These are phyloP conservation scores for Pholiota molesta DNA, from an alignment of 768 basidiomycete genomes.

Conservation along the genomic window DNA sequence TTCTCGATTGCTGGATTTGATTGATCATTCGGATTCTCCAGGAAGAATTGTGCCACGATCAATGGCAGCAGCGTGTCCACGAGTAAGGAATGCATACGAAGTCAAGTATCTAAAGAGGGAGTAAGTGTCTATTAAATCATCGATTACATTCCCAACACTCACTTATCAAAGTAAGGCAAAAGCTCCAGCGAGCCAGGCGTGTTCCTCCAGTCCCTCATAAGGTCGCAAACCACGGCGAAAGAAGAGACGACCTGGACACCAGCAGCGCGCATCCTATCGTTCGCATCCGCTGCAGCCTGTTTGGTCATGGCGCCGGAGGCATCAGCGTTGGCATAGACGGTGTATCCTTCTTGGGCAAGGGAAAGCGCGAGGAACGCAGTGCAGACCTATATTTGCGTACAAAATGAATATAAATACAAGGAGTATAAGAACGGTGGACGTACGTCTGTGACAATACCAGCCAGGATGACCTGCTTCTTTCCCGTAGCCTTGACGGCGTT, in stretches of 20 bases:
- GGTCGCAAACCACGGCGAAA: constrained; percentile 46
- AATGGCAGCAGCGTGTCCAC: constrained; percentile 30
- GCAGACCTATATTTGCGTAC: constrained; percentile 39
- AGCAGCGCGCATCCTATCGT: constrained; percentile 49
- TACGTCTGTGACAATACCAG: constrained; percentile 54
- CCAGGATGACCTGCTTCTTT: constrained; percentile 52
- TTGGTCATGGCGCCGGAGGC: constrained; percentile 45
- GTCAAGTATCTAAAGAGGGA: constrained; percentile 24
- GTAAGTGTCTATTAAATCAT: neutral
- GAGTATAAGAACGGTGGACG: constrained; percentile 15
- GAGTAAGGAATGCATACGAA: constrained; percentile 29
- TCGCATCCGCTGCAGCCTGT: constrained; percentile 45
- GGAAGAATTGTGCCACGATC: constrained; percentile 22
- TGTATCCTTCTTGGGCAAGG: constrained; percentile 46
- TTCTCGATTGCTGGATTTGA: neutral
- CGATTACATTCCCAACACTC: constrained; percentile 15
- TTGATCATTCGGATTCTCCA: constrained; percentile 24
- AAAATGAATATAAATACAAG: neutral
- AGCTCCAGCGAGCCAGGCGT: constrained; percentile 45
- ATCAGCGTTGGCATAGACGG: constrained; percentile 50
- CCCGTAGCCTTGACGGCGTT: constrained; percentile 49
- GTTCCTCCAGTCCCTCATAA: constrained; percentile 55
- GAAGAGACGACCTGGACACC: constrained; percentile 48
- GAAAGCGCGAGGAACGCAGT: constrained; percentile 52
- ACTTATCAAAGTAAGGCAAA: constrained; percentile 50